Percentiles rank a stretch among this genome's conserved stretches.
phyloP scores from a whole-genome alignment of 148 eudicot genomes.

The Talinum fruticosum region DNA sequence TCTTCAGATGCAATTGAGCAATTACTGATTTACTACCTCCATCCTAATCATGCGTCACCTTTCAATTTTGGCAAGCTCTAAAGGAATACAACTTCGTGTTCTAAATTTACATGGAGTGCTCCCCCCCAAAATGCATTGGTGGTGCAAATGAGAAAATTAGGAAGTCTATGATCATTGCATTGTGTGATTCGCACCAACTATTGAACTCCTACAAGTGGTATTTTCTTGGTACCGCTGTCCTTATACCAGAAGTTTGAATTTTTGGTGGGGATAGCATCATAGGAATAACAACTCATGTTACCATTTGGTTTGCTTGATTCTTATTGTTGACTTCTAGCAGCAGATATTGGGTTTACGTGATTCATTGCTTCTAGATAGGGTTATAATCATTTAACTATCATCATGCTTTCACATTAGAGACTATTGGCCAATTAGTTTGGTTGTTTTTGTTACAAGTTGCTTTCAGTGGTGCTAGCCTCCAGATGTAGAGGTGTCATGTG shows the following conservation, averaged over 20 bases:
- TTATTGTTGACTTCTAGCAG: not conserved
- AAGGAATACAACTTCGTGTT: not conserved
- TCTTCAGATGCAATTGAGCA: conserved; percentile 8
- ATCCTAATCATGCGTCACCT: not conserved
- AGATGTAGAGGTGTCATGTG: no score
- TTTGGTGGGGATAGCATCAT: not conserved
- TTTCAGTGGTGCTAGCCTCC: no score
- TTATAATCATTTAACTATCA: no score
- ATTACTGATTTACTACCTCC: conserved; percentile 6
- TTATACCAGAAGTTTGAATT: not conserved
- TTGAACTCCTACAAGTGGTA: not conserved
- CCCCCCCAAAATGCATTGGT: not conserved
- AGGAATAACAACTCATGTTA: not conserved
- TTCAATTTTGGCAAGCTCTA: not conserved
- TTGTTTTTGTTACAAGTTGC: no score
- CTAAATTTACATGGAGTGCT: not conserved
- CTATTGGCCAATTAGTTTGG: no score
- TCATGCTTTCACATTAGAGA: no score
- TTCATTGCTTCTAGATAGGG: not conserved
- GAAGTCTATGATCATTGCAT: not conserved
- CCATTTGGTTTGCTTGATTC: not conserved
- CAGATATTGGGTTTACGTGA: not conserved
- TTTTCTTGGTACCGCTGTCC: not conserved
- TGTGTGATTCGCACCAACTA: not conserved
- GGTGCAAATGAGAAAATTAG: no score